Conservation (phyloP, 139 green algal species). For the Monoraphidium neglectum region DNA sequence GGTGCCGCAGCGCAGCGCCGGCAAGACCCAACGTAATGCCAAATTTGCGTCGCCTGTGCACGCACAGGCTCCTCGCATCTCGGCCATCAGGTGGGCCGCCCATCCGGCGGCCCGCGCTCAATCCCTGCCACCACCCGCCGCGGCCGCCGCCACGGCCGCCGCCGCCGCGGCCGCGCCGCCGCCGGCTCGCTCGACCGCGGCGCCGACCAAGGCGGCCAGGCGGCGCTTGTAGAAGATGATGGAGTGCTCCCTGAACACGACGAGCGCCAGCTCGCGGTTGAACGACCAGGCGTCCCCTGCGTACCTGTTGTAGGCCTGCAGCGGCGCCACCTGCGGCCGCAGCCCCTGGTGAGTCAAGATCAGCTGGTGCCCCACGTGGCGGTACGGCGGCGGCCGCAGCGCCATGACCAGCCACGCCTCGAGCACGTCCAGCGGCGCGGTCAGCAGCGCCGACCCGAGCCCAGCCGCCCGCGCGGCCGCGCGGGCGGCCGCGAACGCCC, state of each 20-base stretch:
- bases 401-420: constrained; percentile 17
- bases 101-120: background rate
- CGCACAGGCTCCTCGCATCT: too few species aligned
- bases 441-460: background rate
- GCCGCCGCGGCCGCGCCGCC: background rate
- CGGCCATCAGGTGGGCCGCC: too few species aligned
- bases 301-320: constrained; percentile 9
- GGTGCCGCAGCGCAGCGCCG: too few species aligned
- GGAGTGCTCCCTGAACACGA: constrained; percentile 32
- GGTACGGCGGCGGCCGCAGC: constrained; percentile 24
- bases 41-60: too few species aligned
- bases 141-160: too few species aligned
- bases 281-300: constrained; percentile 22
- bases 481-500: background rate
- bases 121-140: background rate
- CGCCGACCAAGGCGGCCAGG: constrained; percentile 5
- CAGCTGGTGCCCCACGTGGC: constrained; percentile 27
- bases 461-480: background rate
- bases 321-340: constrained; percentile 23
- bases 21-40: too few species aligned
- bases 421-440: constrained; percentile 14
- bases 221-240: constrained; percentile 32
- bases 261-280: constrained; percentile 28
- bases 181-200: background rate
- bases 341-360: constrained; percentile 22